Conservation (phyloP, 2,329 filamentous ascomycete species). For the Capronia americana region DNA sequence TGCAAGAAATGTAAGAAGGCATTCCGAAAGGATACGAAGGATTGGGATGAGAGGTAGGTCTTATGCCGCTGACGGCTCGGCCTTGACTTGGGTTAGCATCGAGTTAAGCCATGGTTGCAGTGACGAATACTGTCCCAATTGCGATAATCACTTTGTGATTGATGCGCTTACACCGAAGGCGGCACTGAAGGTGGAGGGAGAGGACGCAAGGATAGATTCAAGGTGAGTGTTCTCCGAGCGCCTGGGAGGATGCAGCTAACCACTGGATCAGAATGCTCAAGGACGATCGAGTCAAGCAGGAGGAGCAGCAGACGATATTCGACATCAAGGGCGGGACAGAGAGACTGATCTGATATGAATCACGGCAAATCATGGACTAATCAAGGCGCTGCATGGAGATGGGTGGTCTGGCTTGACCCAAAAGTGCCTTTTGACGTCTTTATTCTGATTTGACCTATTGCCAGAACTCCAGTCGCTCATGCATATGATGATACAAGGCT, state of each 20-base stretch:
- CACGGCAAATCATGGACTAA: not conserved
- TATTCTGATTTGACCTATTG: slow-evolving; percentile 25
- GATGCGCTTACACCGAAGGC: slow-evolving; percentile 86
- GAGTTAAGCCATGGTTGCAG: slow-evolving; percentile 48
- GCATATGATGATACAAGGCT: slow-evolving; percentile 27
- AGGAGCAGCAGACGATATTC: slow-evolving; percentile 71
- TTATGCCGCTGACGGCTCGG: not conserved
- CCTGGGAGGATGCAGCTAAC: not conserved
- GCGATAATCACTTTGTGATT: slow-evolving; percentile 97
- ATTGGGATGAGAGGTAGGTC: slow-evolving; percentile 80
- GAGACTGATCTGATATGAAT: slow-evolving; percentile 68
- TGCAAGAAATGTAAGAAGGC: slow-evolving; percentile 99
- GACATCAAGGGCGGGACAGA: slow-evolving; percentile 77
- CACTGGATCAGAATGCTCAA: slow-evolving; percentile 73
- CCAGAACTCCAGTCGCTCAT: slow-evolving; percentile 39
- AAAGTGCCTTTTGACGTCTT: not conserved
- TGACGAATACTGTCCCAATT: slow-evolving; percentile 98
- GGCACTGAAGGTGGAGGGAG: slow-evolving; percentile 84
- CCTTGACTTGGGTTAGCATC: not conserved
- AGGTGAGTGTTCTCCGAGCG: slow-evolving; percentile 50
- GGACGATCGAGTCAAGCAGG: slow-evolving; percentile 76
- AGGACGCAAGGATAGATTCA: slow-evolving; percentile 83
- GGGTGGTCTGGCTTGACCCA: not conserved
- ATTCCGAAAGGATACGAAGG: slow-evolving; percentile 89
- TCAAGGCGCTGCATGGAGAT: not conserved